These are phyloP conservation scores for Salix purpurea DNA, from an alignment of 345 rosid genomes.

Conservation along the genomic window DNA sequence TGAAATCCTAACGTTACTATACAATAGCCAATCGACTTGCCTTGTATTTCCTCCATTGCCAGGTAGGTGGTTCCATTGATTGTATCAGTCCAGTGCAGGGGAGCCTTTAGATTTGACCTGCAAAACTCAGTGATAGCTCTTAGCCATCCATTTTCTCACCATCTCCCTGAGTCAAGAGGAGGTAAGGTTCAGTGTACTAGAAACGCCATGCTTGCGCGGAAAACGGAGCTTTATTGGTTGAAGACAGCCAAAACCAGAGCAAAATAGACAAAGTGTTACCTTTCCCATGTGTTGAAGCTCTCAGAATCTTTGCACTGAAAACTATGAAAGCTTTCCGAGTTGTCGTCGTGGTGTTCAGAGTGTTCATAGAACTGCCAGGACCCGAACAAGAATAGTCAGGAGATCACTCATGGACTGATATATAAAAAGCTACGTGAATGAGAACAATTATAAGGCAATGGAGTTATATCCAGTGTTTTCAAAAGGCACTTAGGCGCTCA, in stretches of 20 bases:
- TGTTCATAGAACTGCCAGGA: conserved; percentile 22
- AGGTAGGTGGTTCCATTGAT: neutral
- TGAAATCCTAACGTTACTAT: conserved; percentile 10
- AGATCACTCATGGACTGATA: neutral
- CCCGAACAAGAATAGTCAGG: neutral
- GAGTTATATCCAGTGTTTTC: too few species aligned
- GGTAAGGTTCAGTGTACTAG: neutral
- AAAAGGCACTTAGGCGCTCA: too few species aligned
- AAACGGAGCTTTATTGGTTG: neutral
- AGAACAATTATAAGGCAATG: neutral
- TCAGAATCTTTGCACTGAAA: neutral
- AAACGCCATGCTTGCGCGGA: neutral
- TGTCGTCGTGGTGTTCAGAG: neutral
- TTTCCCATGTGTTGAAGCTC: conserved; percentile 18
- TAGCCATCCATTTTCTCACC: conserved; percentile 5
- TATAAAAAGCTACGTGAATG: neutral
- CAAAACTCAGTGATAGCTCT: neutral
- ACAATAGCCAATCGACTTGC: conserved; percentile 31
- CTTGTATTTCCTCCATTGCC: neutral
- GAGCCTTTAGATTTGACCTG: neutral
- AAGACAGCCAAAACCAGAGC: neutral
- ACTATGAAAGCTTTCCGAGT: neutral
- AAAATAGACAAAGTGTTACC: conserved; percentile 4
- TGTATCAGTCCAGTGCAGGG: neutral
- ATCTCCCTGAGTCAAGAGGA: conserved; percentile 17